Evolutionary conservation across 768 basidiomycete species (phyloP).

Genomic region (Boletellus ananas): DNA sequence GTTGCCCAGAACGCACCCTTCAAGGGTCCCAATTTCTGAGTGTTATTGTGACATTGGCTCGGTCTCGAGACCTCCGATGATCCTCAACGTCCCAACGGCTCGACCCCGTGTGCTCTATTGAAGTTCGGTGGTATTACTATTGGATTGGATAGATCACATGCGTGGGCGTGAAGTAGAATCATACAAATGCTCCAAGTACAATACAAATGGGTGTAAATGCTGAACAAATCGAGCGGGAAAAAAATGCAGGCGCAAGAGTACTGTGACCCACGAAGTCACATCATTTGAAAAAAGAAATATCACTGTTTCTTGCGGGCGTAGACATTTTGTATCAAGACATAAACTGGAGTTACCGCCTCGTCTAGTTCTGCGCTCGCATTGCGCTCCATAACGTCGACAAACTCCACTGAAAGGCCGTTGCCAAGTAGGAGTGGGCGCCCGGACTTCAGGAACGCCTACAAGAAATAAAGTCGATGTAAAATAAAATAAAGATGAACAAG

Average conservation of each 20-base stretch:
- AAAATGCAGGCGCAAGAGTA: neutral
- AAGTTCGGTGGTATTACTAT: too few species aligned
- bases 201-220: conserved; percentile 22
- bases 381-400: conserved; percentile 51
- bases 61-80: too few species aligned
- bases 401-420: conserved; percentile 50
- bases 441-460: conserved; percentile 60
- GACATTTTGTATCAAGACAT: conserved; percentile 56
- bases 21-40: too few species aligned
- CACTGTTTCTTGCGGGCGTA: conserved; percentile 43
- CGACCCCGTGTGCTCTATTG: too few species aligned
- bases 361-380: conserved; percentile 51
- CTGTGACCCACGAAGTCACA: neutral
- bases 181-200: conserved; percentile 17
- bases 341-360: conserved; percentile 44
- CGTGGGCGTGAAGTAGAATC: conserved; percentile 5
- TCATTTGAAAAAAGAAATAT: neutral
- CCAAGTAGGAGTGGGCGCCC: conserved; percentile 67
- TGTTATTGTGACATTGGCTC: too few species aligned
- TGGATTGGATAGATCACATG: neutral
- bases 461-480: neutral
- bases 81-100: too few species aligned
- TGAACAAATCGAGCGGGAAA: conserved; percentile 7
- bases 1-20: too few species aligned
- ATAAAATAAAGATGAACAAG: neutral